Evolutionary conservation across 1,284 basidiomycete species (phyloP), one percentile per base, ranked within the genome.

Genomic region (Sparassis latifolia): DNA sequence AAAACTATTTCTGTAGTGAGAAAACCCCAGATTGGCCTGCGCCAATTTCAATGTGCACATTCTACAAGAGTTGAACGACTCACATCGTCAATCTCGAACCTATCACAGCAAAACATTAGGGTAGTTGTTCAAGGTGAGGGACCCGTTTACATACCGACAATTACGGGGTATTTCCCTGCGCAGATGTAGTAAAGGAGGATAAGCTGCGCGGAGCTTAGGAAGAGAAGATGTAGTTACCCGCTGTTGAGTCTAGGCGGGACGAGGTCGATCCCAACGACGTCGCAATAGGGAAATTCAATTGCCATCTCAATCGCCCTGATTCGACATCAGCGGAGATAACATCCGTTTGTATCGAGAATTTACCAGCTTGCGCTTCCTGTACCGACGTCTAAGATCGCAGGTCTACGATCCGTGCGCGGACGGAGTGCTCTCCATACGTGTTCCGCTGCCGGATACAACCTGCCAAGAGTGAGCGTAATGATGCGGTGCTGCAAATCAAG

Each of bases 291-390:
- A 49, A 67, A 69, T 44, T 66, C 64, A 32, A 47, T 60, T 0
- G 67, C 67, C 64, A 69, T 69, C 47, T 67, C 67, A 42, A 68
- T 57, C 30, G 65, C 66, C 67, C 67, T 69, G 48, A 30, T 42
- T 40, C 42, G 41, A 48, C 32, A 40, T 29, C 50, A 35, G 33
- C 43, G 29, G 38, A 49, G 33, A 55, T 44, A 39, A 20, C 27
- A 37, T 20, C 5, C 39, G 2, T 38, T 37, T 32, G 12, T 3
- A 27, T 6, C 20, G 31, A 20, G 33, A 42, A 56, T 59, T 47
- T 49, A 66, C 68, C 68, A 70, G 47, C 63, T 66, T 38, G 67
- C 67, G 45, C 67, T 68, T 37, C 67, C 67, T 9, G 66, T 64
- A 4, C 68, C 67, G 27, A 69, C 62, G 39, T 70, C 68, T 27